Conservation (phyloP, 371 early-diverging fungal genomes). For the Mucor circinelloides region DNA sequence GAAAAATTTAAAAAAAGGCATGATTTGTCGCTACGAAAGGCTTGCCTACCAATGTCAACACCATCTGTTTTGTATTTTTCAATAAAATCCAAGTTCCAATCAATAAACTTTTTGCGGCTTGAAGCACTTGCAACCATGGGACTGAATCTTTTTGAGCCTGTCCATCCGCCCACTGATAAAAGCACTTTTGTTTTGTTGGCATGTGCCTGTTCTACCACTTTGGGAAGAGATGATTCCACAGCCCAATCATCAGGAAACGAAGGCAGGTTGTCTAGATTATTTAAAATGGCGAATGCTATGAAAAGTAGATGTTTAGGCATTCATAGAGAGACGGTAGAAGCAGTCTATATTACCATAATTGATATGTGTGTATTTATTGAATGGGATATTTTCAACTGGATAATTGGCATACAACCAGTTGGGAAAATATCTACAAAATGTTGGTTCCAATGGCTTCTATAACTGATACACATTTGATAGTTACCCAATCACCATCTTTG, state of each 20-base stretch:
- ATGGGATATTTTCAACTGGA: conserved; percentile 47
- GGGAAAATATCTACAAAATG: conserved; percentile 54
- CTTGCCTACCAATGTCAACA: conserved; percentile 35
- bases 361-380: conserved; percentile 60
- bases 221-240: conserved; percentile 40
- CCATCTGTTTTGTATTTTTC: conserved; percentile 52
- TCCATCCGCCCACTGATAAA: conserved; percentile 81
- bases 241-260: conserved; percentile 56
- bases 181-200: conserved; percentile 63
- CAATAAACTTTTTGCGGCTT: conserved; percentile 55
- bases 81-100: conserved; percentile 57
- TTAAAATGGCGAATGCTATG: conserved; percentile 46
- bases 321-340: neutral
- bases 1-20: neutral
- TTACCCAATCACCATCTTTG: conserved; percentile 42
- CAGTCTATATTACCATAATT: conserved; percentile 53
- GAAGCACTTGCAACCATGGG: conserved; percentile 49
- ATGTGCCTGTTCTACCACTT: conserved; percentile 55
- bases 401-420: conserved; percentile 63
- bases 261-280: conserved; percentile 34
- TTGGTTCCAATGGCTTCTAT: neutral
- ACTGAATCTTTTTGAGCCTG: conserved; percentile 70
- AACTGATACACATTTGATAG: neutral
- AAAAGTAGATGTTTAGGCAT: neutral
- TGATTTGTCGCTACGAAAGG: no score